These are phyloP conservation scores for Xylariaceae sp. DNA, from an alignment of 2,329 filamentous ascomycete species.

Conservation along the genomic window DNA sequence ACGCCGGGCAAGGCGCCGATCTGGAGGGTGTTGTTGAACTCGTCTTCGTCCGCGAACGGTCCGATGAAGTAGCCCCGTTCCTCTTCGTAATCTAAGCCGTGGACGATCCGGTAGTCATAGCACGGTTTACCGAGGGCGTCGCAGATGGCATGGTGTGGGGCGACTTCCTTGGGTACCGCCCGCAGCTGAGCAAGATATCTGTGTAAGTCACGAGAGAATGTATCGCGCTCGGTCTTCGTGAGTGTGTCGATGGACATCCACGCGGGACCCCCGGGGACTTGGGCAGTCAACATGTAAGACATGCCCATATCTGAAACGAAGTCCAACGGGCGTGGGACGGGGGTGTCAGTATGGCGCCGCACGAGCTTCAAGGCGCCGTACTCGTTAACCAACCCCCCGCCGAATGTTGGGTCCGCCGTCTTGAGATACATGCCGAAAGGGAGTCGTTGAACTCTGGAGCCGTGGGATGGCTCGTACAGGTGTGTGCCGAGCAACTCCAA, in stretches of 20 bases:
- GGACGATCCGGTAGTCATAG: conserved; percentile 9
- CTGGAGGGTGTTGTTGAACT: conserved; percentile 9
- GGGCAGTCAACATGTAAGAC: conserved; percentile 11
- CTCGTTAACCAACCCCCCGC: conserved; percentile 9
- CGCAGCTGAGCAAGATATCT: conserved; percentile 7
- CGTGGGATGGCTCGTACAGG: conserved; percentile 14
- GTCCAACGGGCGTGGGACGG: conserved; percentile 8
- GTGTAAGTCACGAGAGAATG: conserved; percentile 5
- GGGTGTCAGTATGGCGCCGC: conserved; percentile 2
- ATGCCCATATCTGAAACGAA: conserved; percentile 3
- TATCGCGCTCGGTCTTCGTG: conserved; percentile 3
- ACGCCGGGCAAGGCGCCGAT: conserved; percentile 5
- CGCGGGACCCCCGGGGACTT: conserved; percentile 3
- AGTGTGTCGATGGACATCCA: conserved; percentile 9
- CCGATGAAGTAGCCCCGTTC: conserved; percentile 9
- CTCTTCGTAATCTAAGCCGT: conserved; percentile 2
- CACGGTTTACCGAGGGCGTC: conserved; percentile 4
- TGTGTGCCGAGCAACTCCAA: too few relatives aligned
- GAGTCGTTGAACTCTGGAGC: conserved; percentile 15
- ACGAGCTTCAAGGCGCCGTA: conserved; percentile 8
- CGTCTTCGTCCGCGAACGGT: conserved; percentile 8
- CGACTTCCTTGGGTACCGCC: conserved; percentile 6
- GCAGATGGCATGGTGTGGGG: conserved; percentile 4
- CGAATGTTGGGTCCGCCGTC: not conserved
- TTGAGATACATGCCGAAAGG: conserved; percentile 20